A percentile compares a stretch with the other conserved stretches of the same genome.
phyloP scores from a whole-genome alignment of 129 eudicot species.

The Oenanthe sinensis region DNA sequence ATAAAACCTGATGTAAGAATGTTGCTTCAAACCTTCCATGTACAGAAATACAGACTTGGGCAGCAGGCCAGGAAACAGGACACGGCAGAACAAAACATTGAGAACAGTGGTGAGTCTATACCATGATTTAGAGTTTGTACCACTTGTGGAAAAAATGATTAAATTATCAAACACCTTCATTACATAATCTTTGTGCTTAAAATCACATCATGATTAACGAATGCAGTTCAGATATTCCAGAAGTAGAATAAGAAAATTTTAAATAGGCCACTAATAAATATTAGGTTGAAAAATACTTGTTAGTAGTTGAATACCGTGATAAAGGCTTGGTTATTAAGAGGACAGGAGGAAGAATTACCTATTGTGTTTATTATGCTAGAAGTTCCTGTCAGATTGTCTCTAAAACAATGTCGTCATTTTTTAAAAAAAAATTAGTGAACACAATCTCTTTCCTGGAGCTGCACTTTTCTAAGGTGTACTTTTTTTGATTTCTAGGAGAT shows the following conservation, averaged over 20 bases:
- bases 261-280: neutral
- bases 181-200: neutral
- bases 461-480: neutral
- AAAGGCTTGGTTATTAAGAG: neutral
- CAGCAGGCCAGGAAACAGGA: conserved; percentile 75
- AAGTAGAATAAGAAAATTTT: neutral
- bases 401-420: neutral
- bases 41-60: conserved; percentile 88
- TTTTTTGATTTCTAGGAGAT: conserved; percentile 25
- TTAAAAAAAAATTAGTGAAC: neutral
- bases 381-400: neutral
- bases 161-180: neutral
- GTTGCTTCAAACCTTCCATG: neutral
- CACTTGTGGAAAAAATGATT: neutral
- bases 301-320: neutral
- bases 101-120: conserved; percentile 47
- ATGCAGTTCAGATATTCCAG: neutral
- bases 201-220: neutral
- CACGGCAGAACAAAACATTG: conserved; percentile 37
- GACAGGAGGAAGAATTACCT: neutral
- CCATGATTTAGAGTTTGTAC: too few relatives aligned
- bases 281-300: neutral
- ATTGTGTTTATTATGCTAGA: neutral
- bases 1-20: neutral
- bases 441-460: neutral